Evolutionary conservation across 306 rosid genomes (phyloP).

Genomic region (Dicorynia guianensis): DNA sequence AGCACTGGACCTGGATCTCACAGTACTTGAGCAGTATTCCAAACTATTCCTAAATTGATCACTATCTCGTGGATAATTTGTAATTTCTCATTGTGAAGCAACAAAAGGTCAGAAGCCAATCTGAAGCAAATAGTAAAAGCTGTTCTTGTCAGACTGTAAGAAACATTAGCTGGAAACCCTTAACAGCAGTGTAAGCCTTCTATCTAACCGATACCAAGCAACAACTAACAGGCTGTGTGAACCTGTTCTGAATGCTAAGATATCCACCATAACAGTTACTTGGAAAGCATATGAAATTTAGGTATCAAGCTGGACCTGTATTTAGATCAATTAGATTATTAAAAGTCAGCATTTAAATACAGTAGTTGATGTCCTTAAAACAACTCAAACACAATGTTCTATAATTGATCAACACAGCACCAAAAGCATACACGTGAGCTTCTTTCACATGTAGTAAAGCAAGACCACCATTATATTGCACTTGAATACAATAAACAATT

Average conservation of each 20-base stretch:
- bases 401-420: constrained; percentile 4
- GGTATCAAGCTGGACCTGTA: constrained; percentile 43
- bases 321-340: constrained; percentile 36
- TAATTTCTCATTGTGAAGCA: neutral
- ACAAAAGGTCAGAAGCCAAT: constrained; percentile 12
- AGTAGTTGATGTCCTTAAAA: neutral
- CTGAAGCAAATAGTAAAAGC: constrained; percentile 20
- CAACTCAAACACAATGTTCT: constrained; percentile 15
- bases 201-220: constrained; percentile 34
- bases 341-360: constrained; percentile 21
- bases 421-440: constrained; percentile 14
- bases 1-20: constrained; percentile 44
- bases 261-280: constrained; percentile 46
- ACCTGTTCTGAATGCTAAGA: constrained; percentile 32
- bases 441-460: neutral
- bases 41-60: constrained; percentile 32
- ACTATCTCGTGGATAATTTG: constrained; percentile 23
- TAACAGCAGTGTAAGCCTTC: constrained; percentile 30
- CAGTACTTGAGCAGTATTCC: constrained; percentile 41
- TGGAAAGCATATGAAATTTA: constrained; percentile 38
- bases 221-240: constrained; percentile 36
- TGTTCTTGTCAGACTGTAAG: constrained; percentile 29
- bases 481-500: constrained; percentile 26
- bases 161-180: constrained; percentile 7
- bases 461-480: neutral